Percentiles rank a stretch among this genome's conserved stretches.
Evolutionary conservation across 306 rosid species (phyloP).

Genomic region (Albizia julibrissin): DNA sequence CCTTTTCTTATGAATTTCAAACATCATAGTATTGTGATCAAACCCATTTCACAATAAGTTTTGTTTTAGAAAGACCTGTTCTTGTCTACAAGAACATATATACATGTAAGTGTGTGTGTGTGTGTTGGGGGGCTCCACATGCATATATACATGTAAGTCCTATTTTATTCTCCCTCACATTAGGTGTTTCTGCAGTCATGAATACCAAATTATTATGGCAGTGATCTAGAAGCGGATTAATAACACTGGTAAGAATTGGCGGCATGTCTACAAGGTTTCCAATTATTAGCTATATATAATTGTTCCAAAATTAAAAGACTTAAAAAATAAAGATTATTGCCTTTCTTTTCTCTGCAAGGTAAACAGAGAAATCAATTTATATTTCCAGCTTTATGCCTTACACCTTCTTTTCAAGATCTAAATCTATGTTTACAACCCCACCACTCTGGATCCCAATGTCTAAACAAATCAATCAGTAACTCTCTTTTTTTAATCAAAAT

Average conservation of each 20-base stretch:
- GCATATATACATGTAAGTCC: too few relatives aligned
- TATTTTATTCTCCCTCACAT: too few relatives aligned
- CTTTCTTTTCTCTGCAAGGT: background rate
- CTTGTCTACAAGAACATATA: too few relatives aligned
- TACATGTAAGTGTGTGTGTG: too few relatives aligned
- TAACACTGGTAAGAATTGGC: slow-evolving; percentile 99
- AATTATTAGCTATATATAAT: background rate
- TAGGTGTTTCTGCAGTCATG: slow-evolving; percentile 67
- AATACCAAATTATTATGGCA: slow-evolving; percentile 93
- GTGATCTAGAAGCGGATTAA: slow-evolving; percentile 93
- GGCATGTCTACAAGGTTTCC: slow-evolving; percentile 94
- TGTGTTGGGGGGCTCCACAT: too few relatives aligned
- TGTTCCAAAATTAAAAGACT: background rate
- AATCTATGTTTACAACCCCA: background rate
- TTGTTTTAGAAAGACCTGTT: too few relatives aligned
- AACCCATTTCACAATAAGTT: too few relatives aligned
- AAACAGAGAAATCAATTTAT: slow-evolving; percentile 16
- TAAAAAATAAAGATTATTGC: background rate
- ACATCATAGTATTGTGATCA: too few relatives aligned
- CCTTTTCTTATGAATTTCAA: too few relatives aligned
- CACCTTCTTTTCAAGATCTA: background rate
- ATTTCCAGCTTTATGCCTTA: slow-evolving; percentile 8
- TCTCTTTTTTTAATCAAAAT: too few relatives aligned
- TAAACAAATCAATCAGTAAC: too few relatives aligned
- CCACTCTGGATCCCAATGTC: slow-evolving; percentile 8